Base-by-base conservation (phyloP, 2,329 filamentous ascomycete species). In the Colletotrichum limetticola region DNA sequence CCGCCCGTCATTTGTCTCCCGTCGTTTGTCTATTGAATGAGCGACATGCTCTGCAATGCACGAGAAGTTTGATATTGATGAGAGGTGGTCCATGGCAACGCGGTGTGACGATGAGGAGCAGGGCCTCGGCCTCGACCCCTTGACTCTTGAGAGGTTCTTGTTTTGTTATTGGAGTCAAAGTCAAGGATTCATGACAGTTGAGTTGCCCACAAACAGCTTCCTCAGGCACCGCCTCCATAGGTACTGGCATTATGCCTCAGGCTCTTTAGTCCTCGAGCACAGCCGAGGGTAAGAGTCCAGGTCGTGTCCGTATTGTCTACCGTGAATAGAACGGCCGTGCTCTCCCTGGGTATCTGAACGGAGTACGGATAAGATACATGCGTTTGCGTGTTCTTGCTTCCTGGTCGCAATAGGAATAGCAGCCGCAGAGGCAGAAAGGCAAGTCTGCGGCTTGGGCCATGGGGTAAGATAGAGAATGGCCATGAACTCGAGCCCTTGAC, bases 21-120 rank as follows among this genome's bases (percentile, higher is more conserved):
- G 37, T 42, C 37, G 16, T 19, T 14, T 30, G 42, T 19, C n/a
- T 49, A 35, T 49, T 49, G 42, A 49, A n/a, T 9, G 30, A 30
- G 60, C 7, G 14, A 62, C 24, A 28, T 62, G 42, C 24, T 46
- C 37, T 53, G 24, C 53, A 55, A 26, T 19, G 52, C 49, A 64
- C 12, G 42, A 35, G 16, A 19, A n/a, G 58, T 64, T 69, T 72
- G 69, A 49, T 42, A 55, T 69, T 72, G 53, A 69, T 30, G 11
- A 66, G 28, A 3, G 19, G 37, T 28, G 22, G 55, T 16, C 63
- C 32, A 35, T 49, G 52, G 52, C 32, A 68, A 64, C 19, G 59
- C 37, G n/a, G 37, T 26, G 53, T 64, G 32, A 64, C n/a, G 37
- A 49, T 63, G 28, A 16, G 59, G 32, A 35, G 24, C 30, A 14